Evolutionary conservation across 148 eudicot species (phyloP).

Genomic region (Chenopodium formosanum): DNA sequence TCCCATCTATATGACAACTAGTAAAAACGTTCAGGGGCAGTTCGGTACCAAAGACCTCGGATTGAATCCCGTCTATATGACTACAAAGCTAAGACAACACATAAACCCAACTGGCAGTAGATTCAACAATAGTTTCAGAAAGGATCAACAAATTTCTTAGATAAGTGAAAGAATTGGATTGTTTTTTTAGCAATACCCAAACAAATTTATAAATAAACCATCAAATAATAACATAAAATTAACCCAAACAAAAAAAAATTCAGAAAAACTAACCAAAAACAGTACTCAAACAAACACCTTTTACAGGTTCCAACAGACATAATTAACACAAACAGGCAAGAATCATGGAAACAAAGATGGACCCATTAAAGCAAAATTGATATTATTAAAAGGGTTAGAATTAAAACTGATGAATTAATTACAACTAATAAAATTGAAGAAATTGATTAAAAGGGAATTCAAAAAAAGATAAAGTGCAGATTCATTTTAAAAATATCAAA

Average conservation of each 20-base stretch:
- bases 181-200: background rate
- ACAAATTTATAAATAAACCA: background rate
- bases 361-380: slow-evolving; percentile 6
- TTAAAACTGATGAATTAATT: background rate
- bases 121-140: background rate
- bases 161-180: background rate
- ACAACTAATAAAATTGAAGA: background rate
- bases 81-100: background rate
- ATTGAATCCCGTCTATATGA: too few species aligned
- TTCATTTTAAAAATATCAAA: slow-evolving; percentile 1
- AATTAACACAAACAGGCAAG: background rate
- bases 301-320: background rate
- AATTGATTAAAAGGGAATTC: slow-evolving; percentile 28
- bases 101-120: background rate
- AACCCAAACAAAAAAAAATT: background rate
- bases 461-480: slow-evolving; percentile 50
- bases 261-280: slow-evolving; percentile 3
- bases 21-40: too few species aligned
- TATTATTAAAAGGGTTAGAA: background rate
- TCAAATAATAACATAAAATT: background rate
- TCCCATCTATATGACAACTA: too few species aligned
- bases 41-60: too few species aligned
- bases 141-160: background rate
- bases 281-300: background rate
- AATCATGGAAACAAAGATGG: slow-evolving; percentile 4